Conservation (phyloP, 176 grass and related monocot species). For the Oryza longistaminata region DNA sequence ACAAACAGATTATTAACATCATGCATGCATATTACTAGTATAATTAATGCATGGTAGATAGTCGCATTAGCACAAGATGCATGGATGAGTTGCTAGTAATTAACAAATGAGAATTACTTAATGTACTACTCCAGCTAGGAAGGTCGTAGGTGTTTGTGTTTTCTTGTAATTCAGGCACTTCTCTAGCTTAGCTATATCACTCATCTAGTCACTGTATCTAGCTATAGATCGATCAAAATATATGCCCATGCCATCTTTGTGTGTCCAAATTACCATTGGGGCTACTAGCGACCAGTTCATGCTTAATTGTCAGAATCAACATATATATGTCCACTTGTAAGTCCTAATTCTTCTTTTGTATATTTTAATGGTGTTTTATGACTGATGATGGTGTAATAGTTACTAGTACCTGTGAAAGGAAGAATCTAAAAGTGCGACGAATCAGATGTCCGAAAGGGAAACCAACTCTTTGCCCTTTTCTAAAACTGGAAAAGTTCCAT, state of each 20-base stretch:
- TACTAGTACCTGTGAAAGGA: slow-evolving; percentile 32
- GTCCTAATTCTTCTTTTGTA: slow-evolving; percentile 4
- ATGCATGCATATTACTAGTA: background rate
- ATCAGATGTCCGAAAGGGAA: slow-evolving; percentile 37
- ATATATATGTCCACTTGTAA: background rate
- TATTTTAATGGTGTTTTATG: background rate
- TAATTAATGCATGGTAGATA: too few species aligned
- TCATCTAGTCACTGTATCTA: too few species aligned
- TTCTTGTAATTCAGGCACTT: too few species aligned
- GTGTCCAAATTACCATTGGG: background rate
- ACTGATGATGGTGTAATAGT: background rate
- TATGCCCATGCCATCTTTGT: too few species aligned
- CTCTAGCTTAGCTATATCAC: too few species aligned
- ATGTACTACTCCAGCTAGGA: background rate
- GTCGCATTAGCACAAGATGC: background rate
- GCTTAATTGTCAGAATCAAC: slow-evolving; percentile 39
- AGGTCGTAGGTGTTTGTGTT: too few species aligned
- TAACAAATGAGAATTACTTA: background rate
- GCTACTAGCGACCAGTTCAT: background rate
- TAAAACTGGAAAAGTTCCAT: slow-evolving; percentile 32
- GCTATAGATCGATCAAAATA: too few species aligned
- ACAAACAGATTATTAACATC: background rate
- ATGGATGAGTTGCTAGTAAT: too few species aligned
- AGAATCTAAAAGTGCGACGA: slow-evolving; percentile 16
- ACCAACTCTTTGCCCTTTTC: slow-evolving; percentile 34